Base-by-base conservation (phyloP, 2,329 filamentous ascomycete species). In the Fusarium sp. region DNA sequence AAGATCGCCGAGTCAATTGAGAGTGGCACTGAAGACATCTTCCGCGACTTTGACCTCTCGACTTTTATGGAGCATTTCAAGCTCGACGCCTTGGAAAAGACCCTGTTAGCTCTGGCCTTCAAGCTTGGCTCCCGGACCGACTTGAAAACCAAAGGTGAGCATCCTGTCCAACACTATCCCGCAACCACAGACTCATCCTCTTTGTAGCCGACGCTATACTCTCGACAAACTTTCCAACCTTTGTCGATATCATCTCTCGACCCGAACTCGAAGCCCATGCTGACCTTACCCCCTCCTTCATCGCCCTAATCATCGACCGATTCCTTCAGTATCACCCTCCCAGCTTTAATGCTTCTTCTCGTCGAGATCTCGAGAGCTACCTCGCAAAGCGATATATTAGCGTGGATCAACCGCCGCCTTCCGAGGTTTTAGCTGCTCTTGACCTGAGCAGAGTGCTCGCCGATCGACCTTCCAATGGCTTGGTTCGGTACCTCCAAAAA, bases 1-100 rank as follows among this genome's bases (percentile, higher is more conserved):
- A 97, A 95, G 84, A 97, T 99, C 80, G 95, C 96, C 70, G 95
- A 98, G 82, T 94, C 95, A 22, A 93, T 99, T 81, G 95, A 98
- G 83, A 93, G 92, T 2, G 94, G 92, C 22, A 96, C 97, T 76
- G 95, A 97, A 78, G 96, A 99, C 78, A 91, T 98, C 70, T 98
- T 98, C 82, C 93, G 95, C 67, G 96, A 98, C 81, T 98, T 99
- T 79, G 96, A 99, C 81, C 89, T 99, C n/a, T 93, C 94, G 3
- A 94, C 93, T 2, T 98, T 99, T 81, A 92, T 98, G 88, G 94
- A 97, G 74, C 95, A 98, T 82, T 99, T 99, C 87, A 95, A 95
- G 81, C 88, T 98, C 63, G 95, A 98, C 84, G 91, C 95, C 11
- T 84, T 98, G 56, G 91, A 95, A 79, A 97, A 97, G 87, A 94